Conservation (phyloP, 805 yeast species). For the Wickerhamomyces bovis region DNA sequence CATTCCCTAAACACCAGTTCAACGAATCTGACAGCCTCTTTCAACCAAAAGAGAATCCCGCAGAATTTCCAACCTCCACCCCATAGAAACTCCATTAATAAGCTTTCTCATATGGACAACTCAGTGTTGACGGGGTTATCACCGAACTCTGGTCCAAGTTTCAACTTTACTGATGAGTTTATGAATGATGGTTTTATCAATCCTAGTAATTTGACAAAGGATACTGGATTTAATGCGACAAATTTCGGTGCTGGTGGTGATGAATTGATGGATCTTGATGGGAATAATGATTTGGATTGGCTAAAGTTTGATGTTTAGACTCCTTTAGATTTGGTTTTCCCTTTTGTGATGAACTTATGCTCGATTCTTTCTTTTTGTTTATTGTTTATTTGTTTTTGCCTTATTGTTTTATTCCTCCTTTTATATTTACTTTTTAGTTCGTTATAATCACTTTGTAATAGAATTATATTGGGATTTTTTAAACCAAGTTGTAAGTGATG, state of each 20-base stretch:
- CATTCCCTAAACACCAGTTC: slow-evolving; percentile 12
- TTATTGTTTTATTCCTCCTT: neutral
- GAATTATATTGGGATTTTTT: no score
- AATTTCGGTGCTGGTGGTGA: slow-evolving; percentile 3
- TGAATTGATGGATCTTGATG: slow-evolving; percentile 13
- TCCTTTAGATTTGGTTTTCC: neutral
- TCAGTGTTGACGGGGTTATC: neutral
- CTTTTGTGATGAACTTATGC: neutral
- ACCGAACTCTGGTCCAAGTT: neutral
- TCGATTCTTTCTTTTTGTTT: neutral
- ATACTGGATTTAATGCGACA: neutral
- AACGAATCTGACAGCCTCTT: slow-evolving; percentile 20
- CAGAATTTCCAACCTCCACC: slow-evolving; percentile 16
- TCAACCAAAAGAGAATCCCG: slow-evolving; percentile 25
- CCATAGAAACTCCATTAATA: neutral
- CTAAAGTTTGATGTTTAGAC: slow-evolving; percentile 22
- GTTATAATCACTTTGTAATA: neutral
- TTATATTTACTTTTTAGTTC: no score
- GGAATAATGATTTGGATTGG: slow-evolving; percentile 25
- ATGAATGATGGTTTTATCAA: neutral
- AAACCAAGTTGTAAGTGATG: no score
- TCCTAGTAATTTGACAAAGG: slow-evolving; percentile 3
- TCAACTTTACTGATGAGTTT: neutral
- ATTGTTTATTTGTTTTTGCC: no score
- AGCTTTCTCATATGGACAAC: neutral